Evolutionary conservation across 1,284 basidiomycete genomes (phyloP), one percentile per base, ranked within the genome.

Genomic region (Fomes fomentarius): DNA sequence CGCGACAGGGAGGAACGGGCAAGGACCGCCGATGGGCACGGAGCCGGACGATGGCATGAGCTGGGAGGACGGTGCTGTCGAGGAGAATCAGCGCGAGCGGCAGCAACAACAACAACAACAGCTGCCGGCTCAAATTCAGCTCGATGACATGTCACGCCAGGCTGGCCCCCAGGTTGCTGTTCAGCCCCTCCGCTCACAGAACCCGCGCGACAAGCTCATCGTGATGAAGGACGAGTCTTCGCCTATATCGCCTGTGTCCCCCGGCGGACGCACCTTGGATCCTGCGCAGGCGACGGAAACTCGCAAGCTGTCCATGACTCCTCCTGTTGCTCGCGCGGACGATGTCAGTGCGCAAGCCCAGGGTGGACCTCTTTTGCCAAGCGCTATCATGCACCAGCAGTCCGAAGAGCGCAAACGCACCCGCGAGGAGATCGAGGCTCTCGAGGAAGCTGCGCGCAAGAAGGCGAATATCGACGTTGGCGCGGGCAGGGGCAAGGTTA

Each of bases 21-120:
- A 50, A 31, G 57, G 47, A 3, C 19, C 56, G 10, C 50, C 57
- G 1, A 49, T 64, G 54, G 67, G 64, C 11, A 82, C 83, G 77
- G 87, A 89, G 52, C 81, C 81, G 0, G 88, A 91, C 57, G 87
- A 89, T 54, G 83, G 81, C 3, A 89, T 91, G 84, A 78, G 79
- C 43, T 91, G 89, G 89, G 88, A 91, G 53, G 84, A 87, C 52
- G 70, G 75, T 25, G 79, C 76, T n/a, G 80, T 76, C 2, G 79
- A 79, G 60, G 76, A 76, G 47, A 75, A 79, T 62, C 80, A 78
- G 52, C 68, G 51, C 47, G 61, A 63, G 42, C 58, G 56, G 9
- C 48, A 47, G 24, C 61, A 53, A 56, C 55, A 61, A n/a, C n/a
- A 63, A 40, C 58, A 54, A 8, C 48, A 47, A 22, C 61, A 53